Conservation (phyloP, 2,329 filamentous ascomycete genomes). For the Diaporthe vaccinii region DNA sequence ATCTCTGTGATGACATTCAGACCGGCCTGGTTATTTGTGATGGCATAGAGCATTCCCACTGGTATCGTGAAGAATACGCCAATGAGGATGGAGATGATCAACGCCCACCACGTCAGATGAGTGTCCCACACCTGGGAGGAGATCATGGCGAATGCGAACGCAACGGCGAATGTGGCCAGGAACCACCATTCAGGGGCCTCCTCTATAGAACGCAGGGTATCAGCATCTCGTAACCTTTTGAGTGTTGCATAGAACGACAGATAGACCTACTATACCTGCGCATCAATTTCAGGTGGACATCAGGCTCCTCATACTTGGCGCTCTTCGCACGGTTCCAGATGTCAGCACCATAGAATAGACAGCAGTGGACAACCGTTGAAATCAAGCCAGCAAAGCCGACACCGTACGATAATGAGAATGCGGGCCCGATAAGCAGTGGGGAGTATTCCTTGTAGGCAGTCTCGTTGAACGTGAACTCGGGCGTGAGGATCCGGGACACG, state of each 20-base stretch:
- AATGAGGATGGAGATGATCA: slow-evolving; percentile 46
- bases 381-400: slow-evolving; percentile 25
- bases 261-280: slow-evolving; percentile 27
- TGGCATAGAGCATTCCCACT: slow-evolving; percentile 50
- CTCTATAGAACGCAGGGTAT: neutral
- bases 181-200: slow-evolving; percentile 40
- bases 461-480: slow-evolving; percentile 25
- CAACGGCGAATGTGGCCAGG: slow-evolving; percentile 22
- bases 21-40: slow-evolving; percentile 52
- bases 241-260: neutral
- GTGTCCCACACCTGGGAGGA: slow-evolving; percentile 33
- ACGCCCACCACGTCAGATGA: slow-evolving; percentile 39
- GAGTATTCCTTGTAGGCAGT: slow-evolving; percentile 32
- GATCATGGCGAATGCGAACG: slow-evolving; percentile 35
- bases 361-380: slow-evolving; percentile 30
- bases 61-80: slow-evolving; percentile 49
- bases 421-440: neutral
- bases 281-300: slow-evolving; percentile 39
- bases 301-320: slow-evolving; percentile 34
- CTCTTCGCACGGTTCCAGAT: slow-evolving; percentile 43
- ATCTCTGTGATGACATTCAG: slow-evolving; percentile 66
- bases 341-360: slow-evolving; percentile 43
- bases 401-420: slow-evolving; percentile 24
- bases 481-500: slow-evolving; percentile 7
- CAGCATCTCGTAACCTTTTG: neutral